Evolutionary conservation across 2,329 filamentous ascomycete genomes (phyloP), one percentile per base, ranked within the genome.

Genomic region (Aureobasidium sp.): DNA sequence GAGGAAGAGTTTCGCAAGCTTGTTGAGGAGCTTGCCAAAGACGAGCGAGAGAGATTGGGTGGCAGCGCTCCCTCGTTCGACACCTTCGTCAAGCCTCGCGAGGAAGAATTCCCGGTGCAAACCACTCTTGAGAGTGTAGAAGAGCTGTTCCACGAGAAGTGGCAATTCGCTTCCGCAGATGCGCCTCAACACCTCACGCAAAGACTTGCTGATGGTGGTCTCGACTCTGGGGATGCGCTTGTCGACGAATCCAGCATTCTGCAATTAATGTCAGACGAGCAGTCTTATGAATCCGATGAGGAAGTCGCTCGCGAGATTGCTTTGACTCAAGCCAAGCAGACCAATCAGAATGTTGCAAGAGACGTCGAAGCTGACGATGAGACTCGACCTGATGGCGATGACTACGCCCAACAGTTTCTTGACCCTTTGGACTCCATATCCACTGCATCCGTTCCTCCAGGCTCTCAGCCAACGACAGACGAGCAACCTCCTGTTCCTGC

Each of bases 121-220:
- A 96, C 93, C 0, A 83, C 85, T 1, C 74, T 96, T 42, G 84
- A 96, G 69, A 92, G 93, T 58, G 87, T 97, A 0, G 88, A 92
- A 71, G 93, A 97, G 70, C 79, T 99, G 17, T 96, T 89, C 71
- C 88, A 89, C 0, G 80, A 83, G 23, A 88, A 85, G 52, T 74
- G 91, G 27, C 64, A 52, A 50, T 50, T 60, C 23, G 59, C 17
- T 17, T 55, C 20, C 2, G 23, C 12, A 5, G n/a, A 27, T 20
- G n/a, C 15, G 1, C 15, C 44, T n/a, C 32, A 27, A 8, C 42
- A 48, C 13, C 27, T 46, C 13, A 47, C 46, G 9, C 46, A 61
- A 20, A 55, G 61, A 17, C 42, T 41, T 34, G 20, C 50, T 9
- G n/a, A 42, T 9, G 34, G 57, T 5, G 60, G 61, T 44, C 32